Evolutionary conservation across 2,329 filamentous ascomycete species (phyloP).

Genomic region (Epichloe sylvatica): DNA sequence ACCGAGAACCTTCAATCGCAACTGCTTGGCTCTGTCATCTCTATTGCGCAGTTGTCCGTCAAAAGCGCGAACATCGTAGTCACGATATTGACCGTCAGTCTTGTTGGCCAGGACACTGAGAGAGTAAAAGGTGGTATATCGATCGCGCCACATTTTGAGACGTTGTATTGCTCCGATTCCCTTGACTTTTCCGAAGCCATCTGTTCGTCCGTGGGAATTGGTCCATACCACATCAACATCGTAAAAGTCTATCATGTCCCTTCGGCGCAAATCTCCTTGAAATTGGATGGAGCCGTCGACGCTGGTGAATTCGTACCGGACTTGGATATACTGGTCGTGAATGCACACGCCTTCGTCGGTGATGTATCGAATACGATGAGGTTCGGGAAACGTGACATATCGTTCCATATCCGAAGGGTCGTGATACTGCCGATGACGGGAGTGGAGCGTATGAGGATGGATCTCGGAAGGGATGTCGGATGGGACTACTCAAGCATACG

Average conservation of each 20-base stretch:
- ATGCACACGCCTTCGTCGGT: slow-evolving; percentile 31
- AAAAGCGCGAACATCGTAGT: slow-evolving; percentile 34
- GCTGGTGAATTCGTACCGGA: slow-evolving; percentile 37
- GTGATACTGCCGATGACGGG: slow-evolving; percentile 35
- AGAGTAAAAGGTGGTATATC: slow-evolving; percentile 32
- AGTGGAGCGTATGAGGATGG: slow-evolving; percentile 35
- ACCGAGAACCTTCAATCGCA: slow-evolving; percentile 28
- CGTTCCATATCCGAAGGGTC: slow-evolving; percentile 37
- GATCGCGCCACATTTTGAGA: slow-evolving; percentile 38
- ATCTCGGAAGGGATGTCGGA: slow-evolving; percentile 30
- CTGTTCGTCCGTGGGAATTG: slow-evolving; percentile 33
- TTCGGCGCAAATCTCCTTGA: slow-evolving; percentile 33
- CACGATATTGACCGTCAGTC: slow-evolving; percentile 30
- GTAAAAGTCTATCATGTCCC: slow-evolving; percentile 36
- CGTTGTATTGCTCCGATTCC: slow-evolving; percentile 38
- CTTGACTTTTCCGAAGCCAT: slow-evolving; percentile 35
- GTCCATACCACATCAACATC: slow-evolving; percentile 40
- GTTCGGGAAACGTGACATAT: slow-evolving; percentile 32
- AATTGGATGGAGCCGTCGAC: slow-evolving; percentile 33
- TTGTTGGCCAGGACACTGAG: slow-evolving; percentile 35
- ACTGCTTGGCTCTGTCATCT: slow-evolving; percentile 31
- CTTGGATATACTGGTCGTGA: slow-evolving; percentile 33
- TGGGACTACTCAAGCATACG: slow-evolving; percentile 22
- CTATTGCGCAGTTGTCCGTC: slow-evolving; percentile 31
- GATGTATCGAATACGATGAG: slow-evolving; percentile 34